Evolutionary conservation across 352 stramenopile species (phyloP).

Genomic region (Thraustochytrium sp.): DNA sequence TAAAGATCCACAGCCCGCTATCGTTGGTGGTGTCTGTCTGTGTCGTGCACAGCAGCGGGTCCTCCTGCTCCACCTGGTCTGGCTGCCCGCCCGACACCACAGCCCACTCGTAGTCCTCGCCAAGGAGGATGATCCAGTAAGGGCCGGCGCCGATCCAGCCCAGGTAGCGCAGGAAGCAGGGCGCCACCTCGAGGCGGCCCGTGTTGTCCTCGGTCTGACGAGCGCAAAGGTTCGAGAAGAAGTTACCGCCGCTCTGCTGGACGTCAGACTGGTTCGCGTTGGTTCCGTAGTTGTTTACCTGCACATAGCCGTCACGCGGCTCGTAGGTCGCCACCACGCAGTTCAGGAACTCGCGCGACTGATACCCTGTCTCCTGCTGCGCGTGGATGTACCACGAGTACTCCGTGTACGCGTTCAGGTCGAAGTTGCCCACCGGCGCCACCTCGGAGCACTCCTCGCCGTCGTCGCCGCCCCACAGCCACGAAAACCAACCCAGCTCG

Average conservation of each 20-base stretch:
- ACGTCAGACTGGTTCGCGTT: background rate
- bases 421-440: background rate
- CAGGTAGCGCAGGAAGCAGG: background rate
- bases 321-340: slow-evolving; percentile 2
- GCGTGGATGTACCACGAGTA: slow-evolving; percentile 7
- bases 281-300: background rate
- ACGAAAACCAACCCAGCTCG: background rate
- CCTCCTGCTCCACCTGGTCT: background rate
- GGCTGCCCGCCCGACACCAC: background rate
- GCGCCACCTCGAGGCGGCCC: background rate
- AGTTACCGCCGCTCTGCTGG: background rate
- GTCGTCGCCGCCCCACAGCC: background rate
- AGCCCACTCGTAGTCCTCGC: background rate
- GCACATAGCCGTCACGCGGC: background rate
- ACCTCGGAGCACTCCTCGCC: background rate
- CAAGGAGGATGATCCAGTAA: background rate
- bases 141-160: background rate
- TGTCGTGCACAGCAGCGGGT: background rate
- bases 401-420: background rate
- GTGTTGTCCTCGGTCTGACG: background rate
- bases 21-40: background rate
- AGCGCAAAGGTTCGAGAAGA: slow-evolving; percentile 5
- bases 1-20: slow-evolving; percentile 6
- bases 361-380: background rate
- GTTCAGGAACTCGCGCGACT: background rate